phyloP scores from a whole-genome alignment of 257 asterid species.

The Lycium ferocissimum region DNA sequence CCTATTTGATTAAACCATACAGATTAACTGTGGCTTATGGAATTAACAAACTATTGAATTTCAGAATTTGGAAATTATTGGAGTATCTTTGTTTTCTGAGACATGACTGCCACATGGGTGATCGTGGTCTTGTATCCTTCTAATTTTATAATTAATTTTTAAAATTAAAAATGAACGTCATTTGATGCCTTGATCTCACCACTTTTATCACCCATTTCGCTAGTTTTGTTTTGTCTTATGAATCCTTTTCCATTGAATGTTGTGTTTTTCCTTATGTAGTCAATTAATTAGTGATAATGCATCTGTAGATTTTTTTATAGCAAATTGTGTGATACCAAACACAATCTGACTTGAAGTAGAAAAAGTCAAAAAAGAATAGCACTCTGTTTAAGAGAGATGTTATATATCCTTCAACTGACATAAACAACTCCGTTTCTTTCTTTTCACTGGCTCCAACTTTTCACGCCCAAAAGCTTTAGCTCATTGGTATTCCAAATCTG shows the following conservation, averaged over 20 bases:
- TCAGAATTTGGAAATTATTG: neutral
- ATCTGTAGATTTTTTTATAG: constrained; percentile 3
- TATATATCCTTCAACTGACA: constrained; percentile 11
- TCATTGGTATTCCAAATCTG: constrained; percentile 5
- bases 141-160: neutral
- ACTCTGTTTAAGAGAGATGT: constrained; percentile 10
- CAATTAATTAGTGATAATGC: constrained; percentile 8
- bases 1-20: constrained; percentile 14
- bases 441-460: neutral
- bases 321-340: constrained; percentile 19
- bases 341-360: constrained; percentile 11
- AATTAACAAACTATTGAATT: neutral
- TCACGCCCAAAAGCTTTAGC: constrained; percentile 4
- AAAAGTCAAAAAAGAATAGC: neutral
- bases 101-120: constrained; percentile 12
- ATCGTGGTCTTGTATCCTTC: constrained; percentile 16
- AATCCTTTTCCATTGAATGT: neutral
- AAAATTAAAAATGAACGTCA: neutral
- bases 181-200: neutral
- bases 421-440: neutral
- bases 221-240: neutral
- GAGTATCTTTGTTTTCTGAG: constrained; percentile 14
- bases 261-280: neutral
- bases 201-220: neutral
- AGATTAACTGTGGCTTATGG: constrained; percentile 9